Percentiles rank a stretch among this genome's conserved stretches.
phyloP scores from a whole-genome alignment of 1,284 basidiomycete genomes.

The Ustilago loliicola region DNA sequence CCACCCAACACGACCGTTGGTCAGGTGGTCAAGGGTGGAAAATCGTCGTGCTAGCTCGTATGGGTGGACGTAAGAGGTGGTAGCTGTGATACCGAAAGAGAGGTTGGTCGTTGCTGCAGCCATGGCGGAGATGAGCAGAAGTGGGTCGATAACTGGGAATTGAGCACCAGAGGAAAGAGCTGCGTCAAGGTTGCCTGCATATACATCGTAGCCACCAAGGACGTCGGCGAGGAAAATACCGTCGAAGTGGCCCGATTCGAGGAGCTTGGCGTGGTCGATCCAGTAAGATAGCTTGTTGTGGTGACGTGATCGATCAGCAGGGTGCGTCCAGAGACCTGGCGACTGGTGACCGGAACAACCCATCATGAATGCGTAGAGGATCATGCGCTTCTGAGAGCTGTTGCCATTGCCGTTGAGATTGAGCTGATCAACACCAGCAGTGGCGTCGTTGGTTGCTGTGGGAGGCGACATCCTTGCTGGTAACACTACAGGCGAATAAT shows the following conservation, averaged over 20 bases:
- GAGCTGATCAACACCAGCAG: slow-evolving; percentile 14
- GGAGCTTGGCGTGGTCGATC: slow-evolving; percentile 62
- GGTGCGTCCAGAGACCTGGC: slow-evolving; percentile 61
- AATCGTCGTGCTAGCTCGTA: slow-evolving; percentile 70
- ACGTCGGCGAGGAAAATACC: slow-evolving; percentile 68
- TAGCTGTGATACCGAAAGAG: slow-evolving; percentile 65
- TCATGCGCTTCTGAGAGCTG: slow-evolving; percentile 26
- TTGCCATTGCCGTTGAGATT: slow-evolving; percentile 6
- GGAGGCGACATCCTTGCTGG: slow-evolving; percentile 24
- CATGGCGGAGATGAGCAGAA: slow-evolving; percentile 62
- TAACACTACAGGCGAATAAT: background rate
- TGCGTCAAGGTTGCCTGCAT: slow-evolving; percentile 54
- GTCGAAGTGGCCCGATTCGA: slow-evolving; percentile 60
- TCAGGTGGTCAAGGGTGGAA: slow-evolving; percentile 71
- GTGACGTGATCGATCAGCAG: slow-evolving; percentile 51
- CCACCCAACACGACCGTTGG: slow-evolving; percentile 71
- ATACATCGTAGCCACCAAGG: slow-evolving; percentile 66
- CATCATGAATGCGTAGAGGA: slow-evolving; percentile 62
- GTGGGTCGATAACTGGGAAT: slow-evolving; percentile 65
- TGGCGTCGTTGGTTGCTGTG: slow-evolving; percentile 19
- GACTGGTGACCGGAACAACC: slow-evolving; percentile 64
- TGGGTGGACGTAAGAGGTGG: slow-evolving; percentile 68
- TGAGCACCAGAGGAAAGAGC: slow-evolving; percentile 62
- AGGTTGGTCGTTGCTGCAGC: slow-evolving; percentile 59
- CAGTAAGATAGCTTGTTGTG: slow-evolving; percentile 66